phyloP scores from a whole-genome alignment of 208 protist species.

The Trypanosoma mega region DNA sequence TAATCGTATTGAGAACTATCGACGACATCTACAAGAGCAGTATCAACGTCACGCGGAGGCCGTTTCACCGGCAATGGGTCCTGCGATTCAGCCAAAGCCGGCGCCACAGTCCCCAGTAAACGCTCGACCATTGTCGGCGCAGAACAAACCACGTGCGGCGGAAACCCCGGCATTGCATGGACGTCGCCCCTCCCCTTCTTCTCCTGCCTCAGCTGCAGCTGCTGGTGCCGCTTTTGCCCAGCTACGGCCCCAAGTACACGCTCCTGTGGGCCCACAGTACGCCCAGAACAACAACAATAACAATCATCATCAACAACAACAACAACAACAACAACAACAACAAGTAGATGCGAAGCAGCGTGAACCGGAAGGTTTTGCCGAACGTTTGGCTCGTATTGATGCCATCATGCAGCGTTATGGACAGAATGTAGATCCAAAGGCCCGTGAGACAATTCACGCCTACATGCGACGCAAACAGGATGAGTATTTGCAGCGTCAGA shows the following conservation, averaged over 20 bases:
- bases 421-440: conserved; percentile 58
- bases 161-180: too few relatives aligned
- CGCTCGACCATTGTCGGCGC: background rate
- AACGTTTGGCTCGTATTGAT: conserved; percentile 74
- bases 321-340: background rate
- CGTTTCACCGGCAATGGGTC: background rate
- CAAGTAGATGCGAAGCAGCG: background rate
- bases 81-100: background rate
- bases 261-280: too few relatives aligned
- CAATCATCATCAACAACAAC: too few relatives aligned
- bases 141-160: background rate
- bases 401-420: conserved; percentile 82
- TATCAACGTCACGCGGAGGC: conserved; percentile 1
- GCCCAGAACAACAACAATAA: too few relatives aligned
- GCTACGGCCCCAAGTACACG: too few relatives aligned
- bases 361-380: conserved; percentile 28
- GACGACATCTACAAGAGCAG: conserved; percentile 14
- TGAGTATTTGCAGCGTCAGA: conserved; percentile 70
- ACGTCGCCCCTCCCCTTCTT: too few relatives aligned
- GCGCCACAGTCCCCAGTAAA: background rate
- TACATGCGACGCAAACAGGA: conserved; percentile 90
- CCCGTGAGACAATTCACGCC: conserved; percentile 83
- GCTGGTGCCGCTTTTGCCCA: too few relatives aligned
- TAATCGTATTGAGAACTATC: conserved; percentile 25
- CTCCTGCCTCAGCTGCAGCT: too few relatives aligned